These are phyloP conservation scores for Didymella lethalis DNA, from an alignment of 2,329 filamentous ascomycete species.

Conservation along the genomic window DNA sequence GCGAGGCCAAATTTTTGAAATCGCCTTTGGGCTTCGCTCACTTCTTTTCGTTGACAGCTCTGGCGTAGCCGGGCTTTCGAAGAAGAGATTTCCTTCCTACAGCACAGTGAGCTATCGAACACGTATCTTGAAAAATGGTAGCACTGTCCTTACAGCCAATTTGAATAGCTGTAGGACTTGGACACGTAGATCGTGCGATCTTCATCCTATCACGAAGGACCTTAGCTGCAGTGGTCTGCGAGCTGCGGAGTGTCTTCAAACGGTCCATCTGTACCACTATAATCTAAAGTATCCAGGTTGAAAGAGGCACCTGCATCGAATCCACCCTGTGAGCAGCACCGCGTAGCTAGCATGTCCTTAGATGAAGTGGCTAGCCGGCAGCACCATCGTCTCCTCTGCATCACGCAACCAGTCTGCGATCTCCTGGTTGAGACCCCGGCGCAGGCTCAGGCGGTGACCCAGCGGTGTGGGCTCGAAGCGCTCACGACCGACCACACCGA, in stretches of 20 bases:
- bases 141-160: too few species aligned
- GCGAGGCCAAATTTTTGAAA: neutral
- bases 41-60: neutral
- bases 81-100: neutral
- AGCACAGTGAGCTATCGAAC: neutral
- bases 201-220: too few species aligned
- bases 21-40: neutral
- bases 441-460: slow-evolving; percentile 1
- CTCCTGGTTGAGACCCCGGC: slow-evolving; percentile 4
- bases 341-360: neutral
- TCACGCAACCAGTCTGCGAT: neutral
- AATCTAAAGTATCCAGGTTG: neutral
- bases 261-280: neutral
- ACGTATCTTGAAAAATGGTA: too few species aligned
- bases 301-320: neutral
- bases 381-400: neutral
- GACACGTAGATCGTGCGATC: too few species aligned
- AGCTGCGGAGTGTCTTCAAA: too few species aligned
- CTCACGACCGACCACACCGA: slow-evolving; percentile 14
- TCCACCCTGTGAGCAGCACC: neutral
- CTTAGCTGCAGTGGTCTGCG: too few species aligned
- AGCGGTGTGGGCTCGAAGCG: slow-evolving; percentile 11
- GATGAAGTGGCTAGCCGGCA: neutral
- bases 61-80: neutral
- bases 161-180: too few species aligned